These are phyloP conservation scores for Salix viminalis DNA, from an alignment of 345 rosid genomes.

Conservation along the genomic window DNA sequence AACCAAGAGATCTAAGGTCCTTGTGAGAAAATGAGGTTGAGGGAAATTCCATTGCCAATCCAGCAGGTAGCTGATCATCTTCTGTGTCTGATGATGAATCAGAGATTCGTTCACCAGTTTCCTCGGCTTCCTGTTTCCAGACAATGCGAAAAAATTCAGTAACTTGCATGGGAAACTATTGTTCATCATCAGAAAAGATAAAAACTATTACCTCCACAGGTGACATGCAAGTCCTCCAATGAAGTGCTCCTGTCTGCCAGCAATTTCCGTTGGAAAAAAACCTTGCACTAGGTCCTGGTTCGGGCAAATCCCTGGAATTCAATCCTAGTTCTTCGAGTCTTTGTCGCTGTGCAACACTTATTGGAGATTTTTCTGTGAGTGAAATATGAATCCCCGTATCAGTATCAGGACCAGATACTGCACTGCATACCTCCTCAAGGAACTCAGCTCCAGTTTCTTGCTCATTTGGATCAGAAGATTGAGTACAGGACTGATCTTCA, in stretches of 20 bases:
- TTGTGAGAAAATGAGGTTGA: background rate
- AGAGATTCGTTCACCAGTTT: conserved; percentile 24
- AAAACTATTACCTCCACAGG: conserved; percentile 45
- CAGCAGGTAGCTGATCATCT: conserved; percentile 7
- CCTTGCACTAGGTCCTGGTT: conserved; percentile 2
- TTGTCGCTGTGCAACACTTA: background rate
- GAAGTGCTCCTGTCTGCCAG: conserved; percentile 20
- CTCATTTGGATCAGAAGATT: conserved; percentile 33
- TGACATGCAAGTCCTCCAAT: conserved; percentile 27
- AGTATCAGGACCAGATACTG: conserved; percentile 29
- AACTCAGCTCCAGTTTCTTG: conserved; percentile 38
- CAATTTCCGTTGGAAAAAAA: conserved; percentile 9
- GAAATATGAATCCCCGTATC: conserved; percentile 42
- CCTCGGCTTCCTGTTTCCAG: conserved; percentile 49
- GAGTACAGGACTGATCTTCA: conserved; percentile 40
- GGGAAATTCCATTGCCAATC: conserved; percentile 2
- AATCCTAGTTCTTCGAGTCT: background rate
- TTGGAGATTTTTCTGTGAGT: background rate
- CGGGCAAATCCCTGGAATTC: background rate
- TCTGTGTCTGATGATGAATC: conserved; percentile 27
- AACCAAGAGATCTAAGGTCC: conserved; percentile 1
- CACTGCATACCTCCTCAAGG: conserved; percentile 36
- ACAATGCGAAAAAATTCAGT: background rate
- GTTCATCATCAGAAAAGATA: background rate
- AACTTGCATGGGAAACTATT: background rate